Evolutionary conservation across 164 flowering plant species (phyloP).

Genomic region (Nelumbo lutea): DNA sequence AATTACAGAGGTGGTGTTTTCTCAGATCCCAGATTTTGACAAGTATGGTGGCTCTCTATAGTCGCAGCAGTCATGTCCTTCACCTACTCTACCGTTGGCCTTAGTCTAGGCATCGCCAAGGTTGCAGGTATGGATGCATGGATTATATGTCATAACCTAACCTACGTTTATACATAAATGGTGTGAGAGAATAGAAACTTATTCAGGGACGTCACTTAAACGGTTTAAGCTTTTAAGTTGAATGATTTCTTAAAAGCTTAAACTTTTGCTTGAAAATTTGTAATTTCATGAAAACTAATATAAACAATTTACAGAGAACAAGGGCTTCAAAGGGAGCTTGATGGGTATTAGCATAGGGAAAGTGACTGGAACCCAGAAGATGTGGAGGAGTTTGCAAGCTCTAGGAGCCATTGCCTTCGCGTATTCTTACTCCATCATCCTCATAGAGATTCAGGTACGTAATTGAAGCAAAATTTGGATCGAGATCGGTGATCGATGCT

Average conservation of each 20-base stretch:
- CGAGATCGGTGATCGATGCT: too few species aligned
- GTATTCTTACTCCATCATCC: conserved; percentile 51
- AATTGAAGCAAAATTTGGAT: too few species aligned
- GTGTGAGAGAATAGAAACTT: too few species aligned
- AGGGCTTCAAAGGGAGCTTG: conserved; percentile 36
- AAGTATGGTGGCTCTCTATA: conserved; percentile 32
- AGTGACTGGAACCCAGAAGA: conserved; percentile 29
- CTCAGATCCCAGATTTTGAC: conserved; percentile 39
- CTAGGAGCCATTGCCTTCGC: conserved; percentile 66
- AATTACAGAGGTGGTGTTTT: conserved; percentile 18
- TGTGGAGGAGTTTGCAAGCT: conserved; percentile 56
- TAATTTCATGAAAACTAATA: too few species aligned
- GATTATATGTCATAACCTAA: background rate
- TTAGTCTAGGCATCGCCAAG: conserved; percentile 29
- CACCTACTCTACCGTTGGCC: conserved; percentile 33
- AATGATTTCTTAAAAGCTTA: background rate
- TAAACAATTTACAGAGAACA: background rate
- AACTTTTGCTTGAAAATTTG: too few species aligned
- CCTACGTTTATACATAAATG: too few species aligned
- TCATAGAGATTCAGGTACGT: conserved; percentile 56
- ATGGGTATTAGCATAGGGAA: conserved; percentile 45
- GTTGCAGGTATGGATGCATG: conserved; percentile 13
- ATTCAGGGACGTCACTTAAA: too few species aligned
- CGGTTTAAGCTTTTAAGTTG: background rate
- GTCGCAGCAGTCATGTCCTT: conserved; percentile 46